Evolutionary conservation across 495 filamentous ascomycete species (phyloP).

Genomic region (Sphaerosporella brunnea): DNA sequence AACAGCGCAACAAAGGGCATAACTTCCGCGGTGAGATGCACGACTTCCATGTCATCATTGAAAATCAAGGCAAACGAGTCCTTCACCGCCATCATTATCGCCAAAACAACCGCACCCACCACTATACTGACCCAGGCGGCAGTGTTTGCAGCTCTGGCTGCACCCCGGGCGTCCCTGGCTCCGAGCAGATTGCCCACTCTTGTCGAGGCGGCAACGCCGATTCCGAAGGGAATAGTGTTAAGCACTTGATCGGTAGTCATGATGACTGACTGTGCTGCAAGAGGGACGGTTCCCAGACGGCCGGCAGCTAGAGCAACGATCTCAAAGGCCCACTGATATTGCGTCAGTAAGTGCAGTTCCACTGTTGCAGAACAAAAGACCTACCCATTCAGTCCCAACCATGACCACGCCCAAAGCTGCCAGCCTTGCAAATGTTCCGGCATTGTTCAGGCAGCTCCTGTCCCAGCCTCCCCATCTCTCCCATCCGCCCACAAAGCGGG

Average conservation of each 20-base stretch:
- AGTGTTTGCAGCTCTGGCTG: conserved; percentile 55
- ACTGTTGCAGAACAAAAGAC: not conserved
- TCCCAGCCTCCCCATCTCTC: conserved; percentile 76
- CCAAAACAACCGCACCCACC: conserved; percentile 51
- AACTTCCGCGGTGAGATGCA: conserved; percentile 61
- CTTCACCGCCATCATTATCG: conserved; percentile 52
- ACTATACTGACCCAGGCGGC: conserved; percentile 59
- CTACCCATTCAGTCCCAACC: conserved; percentile 71
- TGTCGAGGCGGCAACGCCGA: conserved; percentile 24
- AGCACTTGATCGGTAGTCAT: conserved; percentile 90
- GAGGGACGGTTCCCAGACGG: conserved; percentile 58
- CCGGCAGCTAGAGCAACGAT: conserved; percentile 86
- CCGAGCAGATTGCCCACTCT: conserved; percentile 29
- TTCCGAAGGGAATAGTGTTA: conserved; percentile 82
- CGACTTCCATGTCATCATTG: conserved; percentile 58
- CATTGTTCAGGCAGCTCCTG: conserved; percentile 39
- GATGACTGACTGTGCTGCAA: conserved; percentile 80
- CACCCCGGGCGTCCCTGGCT: conserved; percentile 46
- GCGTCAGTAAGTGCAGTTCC: no score
- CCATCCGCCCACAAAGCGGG: conserved; percentile 51
- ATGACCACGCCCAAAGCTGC: conserved; percentile 68
- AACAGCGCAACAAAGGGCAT: conserved; percentile 82
- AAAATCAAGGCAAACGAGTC: conserved; percentile 68
- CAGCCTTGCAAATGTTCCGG: conserved; percentile 56
- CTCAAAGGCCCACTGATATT: conserved; percentile 60